Conservation (phyloP, 176 grass and related monocot genomes). For the Thalia dealbata region DNA sequence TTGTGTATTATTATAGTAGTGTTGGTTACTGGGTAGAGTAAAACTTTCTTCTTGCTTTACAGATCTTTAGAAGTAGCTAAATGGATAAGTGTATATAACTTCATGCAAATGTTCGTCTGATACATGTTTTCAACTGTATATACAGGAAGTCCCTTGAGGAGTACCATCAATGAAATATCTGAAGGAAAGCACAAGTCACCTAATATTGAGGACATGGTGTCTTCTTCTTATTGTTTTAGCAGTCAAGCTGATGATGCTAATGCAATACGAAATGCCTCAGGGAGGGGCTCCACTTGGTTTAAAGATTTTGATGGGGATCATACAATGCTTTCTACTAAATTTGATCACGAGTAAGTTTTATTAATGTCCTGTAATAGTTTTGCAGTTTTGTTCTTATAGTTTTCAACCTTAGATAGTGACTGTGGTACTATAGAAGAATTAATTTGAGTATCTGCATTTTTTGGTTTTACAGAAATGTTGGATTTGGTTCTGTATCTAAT, state of each 20-base stretch:
- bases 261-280: background rate
- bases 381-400: background rate
- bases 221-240: conserved; percentile 29
- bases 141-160: conserved; percentile 33
- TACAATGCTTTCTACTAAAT: background rate
- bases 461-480: conserved; percentile 38
- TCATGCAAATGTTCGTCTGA: background rate
- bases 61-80: background rate
- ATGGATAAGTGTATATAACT: background rate
- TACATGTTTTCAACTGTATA: conserved; percentile 34
- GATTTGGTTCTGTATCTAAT: conserved; percentile 40
- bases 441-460: background rate
- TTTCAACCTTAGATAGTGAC: background rate
- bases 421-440: background rate
- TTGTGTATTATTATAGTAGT: background rate
- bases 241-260: conserved; percentile 11
- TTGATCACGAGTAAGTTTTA: conserved; percentile 1
- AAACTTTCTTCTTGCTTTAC: too few species aligned
- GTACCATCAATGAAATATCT: conserved; percentile 16
- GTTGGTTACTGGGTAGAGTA: too few species aligned
- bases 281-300: background rate
- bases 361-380: background rate
- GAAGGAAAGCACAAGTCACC: conserved; percentile 12
- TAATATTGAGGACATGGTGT: conserved; percentile 13
- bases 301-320: background rate